These are phyloP conservation scores for Ampelomyces quisqualis DNA, from an alignment of 2,329 filamentous ascomycete species.

Conservation along the genomic window DNA sequence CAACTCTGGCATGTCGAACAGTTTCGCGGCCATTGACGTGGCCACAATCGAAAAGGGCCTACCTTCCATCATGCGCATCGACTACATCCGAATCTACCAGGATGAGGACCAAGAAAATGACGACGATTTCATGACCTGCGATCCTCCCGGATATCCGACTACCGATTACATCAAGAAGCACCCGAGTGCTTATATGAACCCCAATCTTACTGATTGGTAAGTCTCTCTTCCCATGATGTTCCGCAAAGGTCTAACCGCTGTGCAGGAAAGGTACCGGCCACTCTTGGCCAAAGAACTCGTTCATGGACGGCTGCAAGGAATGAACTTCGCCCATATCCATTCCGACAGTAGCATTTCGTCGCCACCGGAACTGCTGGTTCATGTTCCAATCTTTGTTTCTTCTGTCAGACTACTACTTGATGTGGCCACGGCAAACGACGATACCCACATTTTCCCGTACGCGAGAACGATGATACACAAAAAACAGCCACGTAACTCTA, in stretches of 20 bases:
- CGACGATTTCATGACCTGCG: slow-evolving; percentile 58
- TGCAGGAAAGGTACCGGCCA: slow-evolving; percentile 53
- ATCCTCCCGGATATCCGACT: slow-evolving; percentile 66
- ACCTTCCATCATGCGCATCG: slow-evolving; percentile 66
- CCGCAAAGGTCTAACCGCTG: slow-evolving; percentile 9
- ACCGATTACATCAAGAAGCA: slow-evolving; percentile 67
- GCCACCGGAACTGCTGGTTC: slow-evolving; percentile 20
- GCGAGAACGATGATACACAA: slow-evolving; percentile 22
- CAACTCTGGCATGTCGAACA: slow-evolving; percentile 70
- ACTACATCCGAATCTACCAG: slow-evolving; percentile 72
- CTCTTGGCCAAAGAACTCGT: slow-evolving; percentile 61
- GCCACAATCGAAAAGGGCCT: slow-evolving; percentile 55
- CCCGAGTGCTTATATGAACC: slow-evolving; percentile 61
- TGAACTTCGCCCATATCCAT: slow-evolving; percentile 9
- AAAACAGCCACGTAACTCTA: slow-evolving; percentile 34
- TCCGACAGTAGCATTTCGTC: slow-evolving; percentile 4
- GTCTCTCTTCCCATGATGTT: slow-evolving; percentile 15
- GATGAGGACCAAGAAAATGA: slow-evolving; percentile 54
- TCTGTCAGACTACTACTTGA: slow-evolving; percentile 27
- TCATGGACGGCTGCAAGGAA: slow-evolving; percentile 57
- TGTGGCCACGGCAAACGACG: slow-evolving; percentile 32
- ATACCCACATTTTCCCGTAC: slow-evolving; percentile 17
- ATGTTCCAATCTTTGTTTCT: slow-evolving; percentile 16
- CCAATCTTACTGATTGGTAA: slow-evolving; percentile 65
- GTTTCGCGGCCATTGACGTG: slow-evolving; percentile 64